Conservation (phyloP, 371 early-diverging fungal species). For the Circinella minor region DNA sequence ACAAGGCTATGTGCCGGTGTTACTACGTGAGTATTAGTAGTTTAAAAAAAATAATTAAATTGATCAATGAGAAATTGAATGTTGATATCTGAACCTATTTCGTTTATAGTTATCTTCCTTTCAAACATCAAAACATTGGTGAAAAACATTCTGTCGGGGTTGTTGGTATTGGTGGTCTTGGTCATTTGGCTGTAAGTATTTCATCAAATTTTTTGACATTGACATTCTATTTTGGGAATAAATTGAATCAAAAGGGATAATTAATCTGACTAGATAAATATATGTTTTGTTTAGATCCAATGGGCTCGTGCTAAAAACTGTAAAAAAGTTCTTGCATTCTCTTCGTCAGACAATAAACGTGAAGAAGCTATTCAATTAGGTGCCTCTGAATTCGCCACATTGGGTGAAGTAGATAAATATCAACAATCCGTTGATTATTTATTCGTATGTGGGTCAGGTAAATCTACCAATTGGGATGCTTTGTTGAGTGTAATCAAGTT, state of each 20-base stretch:
- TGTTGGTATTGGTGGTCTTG: conserved; percentile 78
- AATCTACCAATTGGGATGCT: conserved; percentile 54
- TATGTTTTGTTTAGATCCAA: conserved; percentile 47
- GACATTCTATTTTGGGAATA: not conserved
- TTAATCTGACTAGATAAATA: not conserved
- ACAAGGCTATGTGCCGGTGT: conserved; percentile 73
- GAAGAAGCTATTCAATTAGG: conserved; percentile 74
- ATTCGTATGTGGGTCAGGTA: conserved; percentile 61
- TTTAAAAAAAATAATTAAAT: too few species aligned
- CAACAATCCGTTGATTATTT: conserved; percentile 50
- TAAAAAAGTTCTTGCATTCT: conserved; percentile 71
- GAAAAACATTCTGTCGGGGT: conserved; percentile 64
- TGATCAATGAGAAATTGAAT: too few species aligned
- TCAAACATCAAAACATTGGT: conserved; percentile 51
- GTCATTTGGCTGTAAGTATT: conserved; percentile 62
- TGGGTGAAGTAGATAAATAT: conserved; percentile 19
- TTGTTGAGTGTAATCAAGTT: conserved; percentile 55
- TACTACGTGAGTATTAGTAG: conserved; percentile 50
- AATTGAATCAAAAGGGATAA: not conserved
- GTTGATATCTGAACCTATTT: not conserved
- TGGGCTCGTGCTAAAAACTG: conserved; percentile 63
- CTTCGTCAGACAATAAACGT: conserved; percentile 68
- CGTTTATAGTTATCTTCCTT: conserved; percentile 47
- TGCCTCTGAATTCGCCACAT: conserved; percentile 51
- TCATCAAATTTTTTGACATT: not conserved